These are phyloP conservation scores for Viola pubescens DNA, from an alignment of 441 rosid species.

Conservation along the genomic window DNA sequence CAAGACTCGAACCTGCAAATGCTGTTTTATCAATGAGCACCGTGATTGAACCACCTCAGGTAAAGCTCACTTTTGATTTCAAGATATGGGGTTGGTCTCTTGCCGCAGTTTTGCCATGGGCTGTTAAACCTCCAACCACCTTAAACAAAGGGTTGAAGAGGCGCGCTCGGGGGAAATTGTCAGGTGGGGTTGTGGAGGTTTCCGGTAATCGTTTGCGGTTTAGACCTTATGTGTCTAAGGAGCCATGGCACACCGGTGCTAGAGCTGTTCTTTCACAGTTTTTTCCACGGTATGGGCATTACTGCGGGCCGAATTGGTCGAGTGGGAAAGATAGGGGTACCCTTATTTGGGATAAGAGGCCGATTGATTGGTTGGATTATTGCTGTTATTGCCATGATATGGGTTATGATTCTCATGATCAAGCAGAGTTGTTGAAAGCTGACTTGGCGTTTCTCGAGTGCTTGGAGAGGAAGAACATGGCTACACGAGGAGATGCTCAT, in stretches of 20 bases:
- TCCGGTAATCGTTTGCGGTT: constrained; percentile 43
- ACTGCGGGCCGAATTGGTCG: constrained; percentile 98
- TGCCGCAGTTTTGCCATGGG: constrained; percentile 49
- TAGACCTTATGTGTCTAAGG: constrained; percentile 86
- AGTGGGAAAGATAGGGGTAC: constrained; percentile 90
- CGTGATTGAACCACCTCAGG: constrained; percentile 27
- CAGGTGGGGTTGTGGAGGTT: constrained; percentile 11
- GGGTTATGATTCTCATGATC: constrained; percentile 85
- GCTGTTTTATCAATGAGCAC: constrained; percentile 11
- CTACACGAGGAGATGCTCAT: constrained; percentile 49
- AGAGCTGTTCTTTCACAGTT: constrained; percentile 84
- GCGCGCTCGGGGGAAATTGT: constrained; percentile 25
- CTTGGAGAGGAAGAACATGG: constrained; percentile 60
- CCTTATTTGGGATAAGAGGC: constrained; percentile 82
- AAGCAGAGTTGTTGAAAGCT: constrained; percentile 68
- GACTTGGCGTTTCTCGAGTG: constrained; percentile 85
- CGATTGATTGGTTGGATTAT: constrained; percentile 92
- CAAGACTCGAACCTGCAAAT: constrained; percentile 27
- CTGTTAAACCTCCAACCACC: constrained; percentile 18
- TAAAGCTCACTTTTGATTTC: constrained; percentile 32
- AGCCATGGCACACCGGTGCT: constrained; percentile 92
- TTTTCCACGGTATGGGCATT: constrained; percentile 93
- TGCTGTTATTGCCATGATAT: constrained; percentile 98
- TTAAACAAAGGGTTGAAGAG: constrained; percentile 52
- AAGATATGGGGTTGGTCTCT: constrained; percentile 54